Evolutionary conservation across 768 basidiomycete species (phyloP), one percentile per base, ranked within the genome.

Genomic region (Dioszegia aurantiaca): DNA sequence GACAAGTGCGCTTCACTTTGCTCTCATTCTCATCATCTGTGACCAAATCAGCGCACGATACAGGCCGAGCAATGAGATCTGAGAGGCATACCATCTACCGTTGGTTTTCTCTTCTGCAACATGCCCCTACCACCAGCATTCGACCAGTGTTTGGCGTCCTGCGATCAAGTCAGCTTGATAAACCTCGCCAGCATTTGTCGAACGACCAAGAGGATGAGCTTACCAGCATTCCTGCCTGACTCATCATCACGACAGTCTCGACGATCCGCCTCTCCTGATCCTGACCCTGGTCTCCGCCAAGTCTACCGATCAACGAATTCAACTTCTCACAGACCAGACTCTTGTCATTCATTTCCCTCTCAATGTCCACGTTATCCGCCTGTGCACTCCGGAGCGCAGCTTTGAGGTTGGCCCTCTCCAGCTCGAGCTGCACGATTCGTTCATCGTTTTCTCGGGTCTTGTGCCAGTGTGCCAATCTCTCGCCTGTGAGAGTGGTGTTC

Each of bases 191-290:
- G 33, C 8, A 33, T 33, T 6, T 33, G 14, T 33, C 33, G n/a
- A n/a, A n/a, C n/a, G n/a, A 37, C 40, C 19, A 8, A n/a, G 40
- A 8, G 6, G 40, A 8, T 8, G 17, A 42, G 19, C 40, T 42
- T n/a, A 42, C 40, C 40, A 42, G 40, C 40, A 42, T 42, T n/a
- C 40, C 40, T 10, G 40, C 40, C 21, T 42, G 40, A 42, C 40
- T 42, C 40, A 42, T 42, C 40, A 42, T 42, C 9, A 42, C 40
- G 9, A 42, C 40, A 8, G 40, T 21, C 40, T 42, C 21, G 5
- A 16, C 40, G 21, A 42, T 42, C 40, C 40, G 9, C 40, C 14
- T 42, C 40, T 17, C 21, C 40, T 42, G 9, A 8, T n/a, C 40
- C 21, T 16, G 9, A 8, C 21, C 40, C 9, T 21, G 9, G 14